Percentiles rank a stretch among this genome's conserved stretches.
These are phyloP conservation scores for Fistulifera solaris DNA, from an alignment of 108 stramenopile genomes.

Conservation along the genomic window DNA sequence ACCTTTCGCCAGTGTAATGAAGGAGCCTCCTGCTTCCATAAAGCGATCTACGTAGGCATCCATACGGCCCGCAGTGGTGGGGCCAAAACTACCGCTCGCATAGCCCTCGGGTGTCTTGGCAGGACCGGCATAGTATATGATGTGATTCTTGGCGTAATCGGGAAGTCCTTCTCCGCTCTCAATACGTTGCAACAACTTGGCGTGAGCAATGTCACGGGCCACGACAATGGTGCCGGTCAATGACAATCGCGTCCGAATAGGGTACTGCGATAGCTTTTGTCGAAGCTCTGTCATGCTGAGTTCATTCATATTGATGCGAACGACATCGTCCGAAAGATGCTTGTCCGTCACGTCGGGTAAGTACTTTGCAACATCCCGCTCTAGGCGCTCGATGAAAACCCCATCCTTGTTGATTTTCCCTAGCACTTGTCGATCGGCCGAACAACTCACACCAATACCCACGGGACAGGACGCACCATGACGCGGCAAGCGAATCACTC, in stretches of 20 bases:
- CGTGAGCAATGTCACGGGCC: slow-evolving; percentile 95
- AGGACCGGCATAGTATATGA: slow-evolving; percentile 95
- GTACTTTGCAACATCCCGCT: slow-evolving; percentile 86
- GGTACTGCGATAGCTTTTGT: slow-evolving; percentile 68
- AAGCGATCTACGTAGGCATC: slow-evolving; percentile 92
- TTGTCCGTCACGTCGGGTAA: slow-evolving; percentile 87
- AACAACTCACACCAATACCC: slow-evolving; percentile 93
- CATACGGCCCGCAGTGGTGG: slow-evolving; percentile 98
- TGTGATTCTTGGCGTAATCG: slow-evolving; percentile 91
- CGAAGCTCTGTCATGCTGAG: slow-evolving; percentile 83
- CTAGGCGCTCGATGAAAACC: slow-evolving; percentile 89
- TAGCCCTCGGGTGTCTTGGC: slow-evolving; percentile 95
- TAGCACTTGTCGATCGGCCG: slow-evolving; percentile 92
- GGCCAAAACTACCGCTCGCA: slow-evolving; percentile 91
- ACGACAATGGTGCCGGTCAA: slow-evolving; percentile 91
- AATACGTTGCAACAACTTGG: slow-evolving; percentile 86
- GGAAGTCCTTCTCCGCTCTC: slow-evolving; percentile 90
- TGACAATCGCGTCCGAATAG: slow-evolving; percentile 78
- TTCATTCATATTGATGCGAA: slow-evolving; percentile 81
- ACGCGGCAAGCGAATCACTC: slow-evolving; percentile 88
- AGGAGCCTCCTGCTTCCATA: slow-evolving; percentile 87
- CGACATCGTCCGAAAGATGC: slow-evolving; percentile 39
- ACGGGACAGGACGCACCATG: slow-evolving; percentile 97
- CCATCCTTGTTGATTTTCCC: slow-evolving; percentile 92
- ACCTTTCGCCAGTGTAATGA: slow-evolving; percentile 92